A percentile compares a stretch with the other conserved stretches of the same genome.
These are phyloP conservation scores for Alternaria sp. DNA, from an alignment of 2,329 filamentous ascomycete species.

Conservation along the genomic window DNA sequence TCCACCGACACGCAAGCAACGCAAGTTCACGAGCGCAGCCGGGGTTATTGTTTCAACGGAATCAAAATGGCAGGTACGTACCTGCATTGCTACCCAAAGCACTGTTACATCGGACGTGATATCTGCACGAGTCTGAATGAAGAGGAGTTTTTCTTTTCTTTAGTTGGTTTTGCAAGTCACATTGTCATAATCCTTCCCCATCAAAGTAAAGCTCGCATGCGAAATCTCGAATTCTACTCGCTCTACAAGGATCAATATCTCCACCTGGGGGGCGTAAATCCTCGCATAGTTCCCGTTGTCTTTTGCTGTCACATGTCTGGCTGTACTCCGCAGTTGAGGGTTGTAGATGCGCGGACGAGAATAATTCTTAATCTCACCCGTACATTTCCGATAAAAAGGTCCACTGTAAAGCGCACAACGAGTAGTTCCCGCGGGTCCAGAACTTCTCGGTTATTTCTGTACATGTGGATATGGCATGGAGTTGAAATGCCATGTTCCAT, in stretches of 20 bases:
- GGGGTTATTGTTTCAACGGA: neutral
- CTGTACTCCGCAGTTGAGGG: neutral
- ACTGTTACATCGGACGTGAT: neutral
- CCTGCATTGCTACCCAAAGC: constrained; percentile 14
- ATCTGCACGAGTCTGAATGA: neutral
- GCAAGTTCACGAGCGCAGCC: neutral
- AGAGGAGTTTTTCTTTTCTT: neutral
- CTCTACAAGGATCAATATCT: neutral
- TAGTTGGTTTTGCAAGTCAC: neutral
- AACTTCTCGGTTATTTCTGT: constrained; percentile 1
- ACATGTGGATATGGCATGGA: neutral
- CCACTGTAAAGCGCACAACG: neutral
- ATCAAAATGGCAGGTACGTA: constrained; percentile 3
- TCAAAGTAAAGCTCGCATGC: neutral
- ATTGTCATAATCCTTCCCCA: neutral
- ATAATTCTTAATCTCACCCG: neutral
- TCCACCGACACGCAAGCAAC: constrained; percentile 8
- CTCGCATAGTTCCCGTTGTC: neutral
- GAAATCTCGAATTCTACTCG: constrained; percentile 1
- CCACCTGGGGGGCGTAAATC: constrained; percentile 6
- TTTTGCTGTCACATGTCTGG: constrained; percentile 1
- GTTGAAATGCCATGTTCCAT: neutral
- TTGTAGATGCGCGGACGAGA: constrained; percentile 9
- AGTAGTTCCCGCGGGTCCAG: constrained; percentile 6
- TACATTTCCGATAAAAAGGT: constrained; percentile 4